A percentile compares a stretch with the other conserved stretches of the same genome.
phyloP scores from a whole-genome alignment of 257 asterid species.

The Cruciata laevipes region DNA sequence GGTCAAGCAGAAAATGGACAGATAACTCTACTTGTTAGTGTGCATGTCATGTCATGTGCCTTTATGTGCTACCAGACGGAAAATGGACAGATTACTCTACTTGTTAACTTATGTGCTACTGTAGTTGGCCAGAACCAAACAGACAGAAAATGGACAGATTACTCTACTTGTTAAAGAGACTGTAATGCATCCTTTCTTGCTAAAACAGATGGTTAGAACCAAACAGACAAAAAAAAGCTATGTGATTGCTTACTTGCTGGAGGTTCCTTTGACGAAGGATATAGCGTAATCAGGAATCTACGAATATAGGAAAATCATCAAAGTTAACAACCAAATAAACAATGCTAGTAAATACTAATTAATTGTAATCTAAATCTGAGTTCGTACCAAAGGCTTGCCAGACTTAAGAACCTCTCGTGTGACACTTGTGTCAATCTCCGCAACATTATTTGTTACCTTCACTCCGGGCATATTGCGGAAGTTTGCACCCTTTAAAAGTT shows the following conservation, averaged over 20 bases:
- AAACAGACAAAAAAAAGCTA: too few relatives aligned
- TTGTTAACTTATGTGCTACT: too few relatives aligned
- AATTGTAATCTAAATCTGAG: background rate
- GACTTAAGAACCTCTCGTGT: slow-evolving; percentile 45
- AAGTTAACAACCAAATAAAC: background rate
- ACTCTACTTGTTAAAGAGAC: too few relatives aligned
- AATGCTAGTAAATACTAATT: background rate
- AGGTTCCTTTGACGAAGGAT: slow-evolving; percentile 47
- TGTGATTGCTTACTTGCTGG: slow-evolving; percentile 45
- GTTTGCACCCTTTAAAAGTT: slow-evolving; percentile 58
- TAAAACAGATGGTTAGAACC: too few relatives aligned
- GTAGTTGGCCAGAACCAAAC: too few relatives aligned
- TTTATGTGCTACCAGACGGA: too few relatives aligned
- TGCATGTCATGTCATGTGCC: too few relatives aligned
- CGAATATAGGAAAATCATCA: background rate
- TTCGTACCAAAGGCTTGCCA: slow-evolving; percentile 79
- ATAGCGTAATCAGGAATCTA: slow-evolving; percentile 91
- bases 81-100: too few relatives aligned
- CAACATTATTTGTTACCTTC: slow-evolving; percentile 33
- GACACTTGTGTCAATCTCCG: slow-evolving; percentile 50
- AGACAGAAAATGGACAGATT: too few relatives aligned
- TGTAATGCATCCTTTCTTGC: too few relatives aligned
- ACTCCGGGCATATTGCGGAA: slow-evolving; percentile 41
- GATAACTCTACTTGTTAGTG: too few relatives aligned
- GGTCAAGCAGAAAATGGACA: too few relatives aligned